Percentiles rank a stretch among this genome's conserved stretches.
Conservation (phyloP, 75 land plant species). For the Sequoiadendron giganteum region DNA sequence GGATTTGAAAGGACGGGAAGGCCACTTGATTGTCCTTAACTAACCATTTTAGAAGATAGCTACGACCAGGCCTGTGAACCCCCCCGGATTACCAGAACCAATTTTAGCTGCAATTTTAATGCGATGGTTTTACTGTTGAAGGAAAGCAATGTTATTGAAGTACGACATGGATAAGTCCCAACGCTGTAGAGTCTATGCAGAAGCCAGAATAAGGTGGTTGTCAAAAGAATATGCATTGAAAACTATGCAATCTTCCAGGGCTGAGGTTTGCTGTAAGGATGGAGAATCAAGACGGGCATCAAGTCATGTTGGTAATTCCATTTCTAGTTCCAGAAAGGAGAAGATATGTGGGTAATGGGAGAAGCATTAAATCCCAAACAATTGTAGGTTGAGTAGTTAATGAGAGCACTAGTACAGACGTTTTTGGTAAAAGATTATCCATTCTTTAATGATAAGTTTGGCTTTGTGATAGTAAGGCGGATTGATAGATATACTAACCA, state of each 20-base stretch:
- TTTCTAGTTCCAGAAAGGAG: no score
- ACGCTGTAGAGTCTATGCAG: not conserved
- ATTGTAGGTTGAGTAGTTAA: not conserved
- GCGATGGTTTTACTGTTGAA: not conserved
- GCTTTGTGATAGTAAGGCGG: not conserved
- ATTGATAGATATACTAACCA: not conserved
- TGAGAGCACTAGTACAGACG: not conserved
- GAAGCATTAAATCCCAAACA: not conserved
- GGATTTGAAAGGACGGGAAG: not conserved
- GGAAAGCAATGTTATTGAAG: not conserved
- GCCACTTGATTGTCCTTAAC: not conserved
- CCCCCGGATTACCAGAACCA: not conserved
- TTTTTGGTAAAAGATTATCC: not conserved
- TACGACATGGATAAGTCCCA: no score
- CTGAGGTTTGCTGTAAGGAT: no score
- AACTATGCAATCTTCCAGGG: no score
- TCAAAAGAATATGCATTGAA: no score
- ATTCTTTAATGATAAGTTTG: not conserved
- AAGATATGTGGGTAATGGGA: no score
- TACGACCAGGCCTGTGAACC: not conserved
- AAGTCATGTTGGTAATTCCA: no score
- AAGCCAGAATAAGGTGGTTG: no score
- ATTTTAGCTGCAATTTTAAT: not conserved
- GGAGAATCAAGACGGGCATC: no score
- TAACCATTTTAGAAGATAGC: not conserved